Evolutionary conservation across 306 rosid species (phyloP).

Genomic region (Vicia sativa): DNA sequence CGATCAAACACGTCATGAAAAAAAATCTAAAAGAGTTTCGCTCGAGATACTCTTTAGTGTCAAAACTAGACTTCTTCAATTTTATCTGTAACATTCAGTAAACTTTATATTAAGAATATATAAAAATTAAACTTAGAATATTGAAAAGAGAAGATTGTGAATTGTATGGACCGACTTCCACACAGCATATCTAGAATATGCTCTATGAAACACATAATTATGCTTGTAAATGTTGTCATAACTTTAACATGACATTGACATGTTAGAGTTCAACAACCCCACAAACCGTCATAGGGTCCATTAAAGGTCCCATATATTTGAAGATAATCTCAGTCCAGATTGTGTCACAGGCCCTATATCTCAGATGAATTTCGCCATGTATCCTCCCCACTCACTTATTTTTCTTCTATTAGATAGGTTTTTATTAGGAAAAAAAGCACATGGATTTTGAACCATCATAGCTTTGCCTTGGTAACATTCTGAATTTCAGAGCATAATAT

Average conservation of each 20-base stretch:
- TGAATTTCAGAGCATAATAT: background rate
- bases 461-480: background rate
- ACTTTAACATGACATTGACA: conserved; percentile 21
- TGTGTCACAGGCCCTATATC: conserved; percentile 2
- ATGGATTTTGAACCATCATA: conserved; percentile 14
- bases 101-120: no score
- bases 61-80: no score
- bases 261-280: conserved; percentile 25
- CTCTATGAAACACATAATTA: conserved; percentile 9
- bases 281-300: background rate
- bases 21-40: no score
- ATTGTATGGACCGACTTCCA: background rate
- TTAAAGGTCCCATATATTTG: conserved; percentile 27
- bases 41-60: no score
- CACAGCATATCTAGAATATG: conserved; percentile 33
- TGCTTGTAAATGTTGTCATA: conserved; percentile 18
- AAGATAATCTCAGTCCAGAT: background rate
- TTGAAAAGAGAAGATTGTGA: conserved; percentile 13
- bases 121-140: background rate
- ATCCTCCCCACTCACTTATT: background rate
- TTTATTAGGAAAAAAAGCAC: background rate
- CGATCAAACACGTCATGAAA: no score
- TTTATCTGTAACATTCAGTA: no score
- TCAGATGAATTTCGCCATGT: conserved; percentile 19
- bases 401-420: conserved; percentile 6